Base-by-base conservation (phyloP, 176 grass and related monocot genomes). In the Carex scoparia region DNA sequence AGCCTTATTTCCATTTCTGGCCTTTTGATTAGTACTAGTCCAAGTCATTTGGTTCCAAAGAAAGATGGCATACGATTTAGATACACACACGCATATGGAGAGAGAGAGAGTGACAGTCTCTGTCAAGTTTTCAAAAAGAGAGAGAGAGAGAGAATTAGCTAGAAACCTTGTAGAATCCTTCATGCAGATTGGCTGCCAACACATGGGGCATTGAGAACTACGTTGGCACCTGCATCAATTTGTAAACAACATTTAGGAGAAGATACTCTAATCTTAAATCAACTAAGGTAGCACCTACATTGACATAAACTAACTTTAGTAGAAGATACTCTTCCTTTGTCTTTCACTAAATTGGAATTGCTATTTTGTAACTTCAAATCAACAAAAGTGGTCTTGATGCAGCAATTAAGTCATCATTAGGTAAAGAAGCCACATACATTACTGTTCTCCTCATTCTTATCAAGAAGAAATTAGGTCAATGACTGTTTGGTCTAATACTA, bases 161-260 rank as follows among this genome's bases (percentile, higher is more conserved):
- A 79, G 38, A 72, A 88, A 84, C 96, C 96, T 98, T 85, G 85
- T 89, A 89, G 85, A 84, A 88, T 98, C 96, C 78, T 95, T 94
- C 93, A 98, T 85, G 81, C 83, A 89, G 73, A 98, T 90, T 82
- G 87, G 4, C 57, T 92, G 93, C 90, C 96, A 98, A 67, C 96
- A 98, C 93, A 98, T 98, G 51, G 96, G 96, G 79, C 96, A 98
- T 60, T 98, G 96, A 30, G 93, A 93, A 88, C 96, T 98, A 85
- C 96, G 90, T 81, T 98, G 96, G 40, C 91, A 98, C 96, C 96
- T 98, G 85, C 42, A 46, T 57, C 46, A 27, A 62, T 65, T 18
- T 3, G 84, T 35, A 40, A 78, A 91, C 53, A 73, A 85, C 72
- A 11, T 33, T 86, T 81, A n/a, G 10, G 32, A 11, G 27, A 59